phyloP scores from a whole-genome alignment of 768 basidiomycete genomes.

The Mycena indigotica region DNA sequence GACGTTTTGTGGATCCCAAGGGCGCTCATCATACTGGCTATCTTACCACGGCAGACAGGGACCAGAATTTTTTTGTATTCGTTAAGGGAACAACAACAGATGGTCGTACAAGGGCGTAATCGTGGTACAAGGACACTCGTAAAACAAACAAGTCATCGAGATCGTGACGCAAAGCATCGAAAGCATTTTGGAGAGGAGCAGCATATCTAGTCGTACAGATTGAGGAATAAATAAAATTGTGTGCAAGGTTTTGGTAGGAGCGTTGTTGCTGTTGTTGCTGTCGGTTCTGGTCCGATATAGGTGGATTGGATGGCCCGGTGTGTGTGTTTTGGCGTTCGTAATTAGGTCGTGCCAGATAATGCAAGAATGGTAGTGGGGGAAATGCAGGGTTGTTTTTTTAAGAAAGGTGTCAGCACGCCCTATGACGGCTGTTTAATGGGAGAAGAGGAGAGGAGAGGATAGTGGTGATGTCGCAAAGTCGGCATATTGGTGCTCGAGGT shows the following conservation, averaged over 20 bases:
- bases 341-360: conserved; percentile 12
- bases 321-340: conserved; percentile 2
- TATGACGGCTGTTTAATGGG: conserved; percentile 18
- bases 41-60: conserved; percentile 4
- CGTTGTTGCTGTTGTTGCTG: neutral
- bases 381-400: conserved; percentile 4
- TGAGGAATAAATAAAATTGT: conserved; percentile 2
- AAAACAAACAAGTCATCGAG: conserved; percentile 31
- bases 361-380: neutral
- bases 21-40: conserved; percentile 5
- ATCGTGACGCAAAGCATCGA: conserved; percentile 33
- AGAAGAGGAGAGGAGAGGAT: conserved; percentile 29
- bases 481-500: conserved; percentile 38
- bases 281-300: neutral
- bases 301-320: neutral
- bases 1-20: too few species aligned
- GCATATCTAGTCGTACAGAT: conserved; percentile 76
- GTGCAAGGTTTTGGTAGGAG: too few species aligned
- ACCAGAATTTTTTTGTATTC: conserved; percentile 24
- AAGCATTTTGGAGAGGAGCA: conserved; percentile 39
- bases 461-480: conserved; percentile 46
- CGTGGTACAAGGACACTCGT: conserved; percentile 26
- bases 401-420: conserved; percentile 8
- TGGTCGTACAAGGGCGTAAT: conserved; percentile 18
- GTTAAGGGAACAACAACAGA: conserved; percentile 20